These are phyloP conservation scores for Apiospora aurea DNA, from an alignment of 2,329 filamentous ascomycete species.

Conservation along the genomic window DNA sequence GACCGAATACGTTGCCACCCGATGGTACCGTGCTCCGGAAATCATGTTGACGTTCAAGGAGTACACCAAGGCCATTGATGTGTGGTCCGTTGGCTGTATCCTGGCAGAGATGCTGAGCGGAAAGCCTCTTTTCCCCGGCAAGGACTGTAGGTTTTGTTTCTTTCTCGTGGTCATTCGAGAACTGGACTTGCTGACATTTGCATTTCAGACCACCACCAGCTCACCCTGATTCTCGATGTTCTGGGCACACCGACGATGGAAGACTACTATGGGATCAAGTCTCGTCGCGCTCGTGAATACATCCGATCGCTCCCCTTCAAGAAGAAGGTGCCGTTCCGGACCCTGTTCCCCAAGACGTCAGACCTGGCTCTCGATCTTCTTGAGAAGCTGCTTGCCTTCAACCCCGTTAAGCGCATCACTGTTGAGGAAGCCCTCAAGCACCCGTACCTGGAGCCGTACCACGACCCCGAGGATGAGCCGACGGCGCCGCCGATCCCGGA, in stretches of 20 bases:
- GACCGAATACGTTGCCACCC: conserved; percentile 99
- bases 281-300: conserved; percentile 94
- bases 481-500: conserved; percentile 96
- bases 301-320: conserved; percentile 98
- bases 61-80: conserved; percentile 99
- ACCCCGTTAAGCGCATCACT: conserved; percentile 97
- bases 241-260: conserved; percentile 99
- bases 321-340: conserved; percentile 99
- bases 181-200: conserved; percentile 30
- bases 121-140: conserved; percentile 97
- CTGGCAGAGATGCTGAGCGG: conserved; percentile 98
- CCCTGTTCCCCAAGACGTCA: conserved; percentile 99
- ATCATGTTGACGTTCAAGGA: conserved; percentile 99
- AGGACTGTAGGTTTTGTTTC: conserved; percentile 78
- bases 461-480: conserved; percentile 98
- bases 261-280: conserved; percentile 99
- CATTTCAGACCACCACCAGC: conserved; percentile 86
- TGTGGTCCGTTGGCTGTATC: conserved; percentile 99
- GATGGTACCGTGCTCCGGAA: conserved; percentile 98
- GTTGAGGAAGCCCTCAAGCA: conserved; percentile 97
- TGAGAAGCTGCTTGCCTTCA: conserved; percentile 96
- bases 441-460: conserved; percentile 97
- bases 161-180: not conserved
- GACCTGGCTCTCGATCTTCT: conserved; percentile 91
- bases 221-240: conserved; percentile 96